Evolutionary conservation across 306 rosid genomes (phyloP).

Genomic region (Gillenia trifoliata): DNA sequence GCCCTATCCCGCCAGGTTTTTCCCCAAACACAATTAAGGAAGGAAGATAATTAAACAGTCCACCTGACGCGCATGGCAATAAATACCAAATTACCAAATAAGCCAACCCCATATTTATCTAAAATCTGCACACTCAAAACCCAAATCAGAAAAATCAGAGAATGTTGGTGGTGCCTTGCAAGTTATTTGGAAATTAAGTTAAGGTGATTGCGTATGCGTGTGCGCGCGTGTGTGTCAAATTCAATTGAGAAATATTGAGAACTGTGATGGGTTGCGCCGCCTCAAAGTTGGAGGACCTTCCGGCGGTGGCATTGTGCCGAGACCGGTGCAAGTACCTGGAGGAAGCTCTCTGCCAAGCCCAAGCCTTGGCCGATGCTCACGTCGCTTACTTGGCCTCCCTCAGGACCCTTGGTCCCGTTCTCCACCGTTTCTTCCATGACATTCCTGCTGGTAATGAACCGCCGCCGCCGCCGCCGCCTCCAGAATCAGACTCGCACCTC

Average conservation of each 20-base stretch:
- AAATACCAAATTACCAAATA: background rate
- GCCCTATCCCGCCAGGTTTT: conserved; percentile 3
- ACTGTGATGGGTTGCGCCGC: conserved; percentile 66
- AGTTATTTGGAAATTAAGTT: background rate
- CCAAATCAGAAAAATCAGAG: background rate
- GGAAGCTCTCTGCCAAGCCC: conserved; percentile 57
- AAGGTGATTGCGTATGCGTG: background rate
- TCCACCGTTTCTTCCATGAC: conserved; percentile 45
- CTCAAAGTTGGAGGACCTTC: conserved; percentile 62
- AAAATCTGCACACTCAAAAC: background rate
- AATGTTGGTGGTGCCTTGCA: background rate
- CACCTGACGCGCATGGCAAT: background rate
- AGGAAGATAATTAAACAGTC: background rate
- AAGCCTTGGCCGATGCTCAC: conserved; percentile 70
- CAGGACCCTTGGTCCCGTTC: conserved; percentile 47
- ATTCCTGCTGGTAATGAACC: background rate
- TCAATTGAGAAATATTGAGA: background rate
- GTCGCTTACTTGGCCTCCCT: conserved; percentile 63
- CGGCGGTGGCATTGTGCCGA: conserved; percentile 76
- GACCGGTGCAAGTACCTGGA: conserved; percentile 75
- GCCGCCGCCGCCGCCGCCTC: background rate
- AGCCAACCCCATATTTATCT: background rate
- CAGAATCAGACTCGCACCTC: conserved; percentile 37
- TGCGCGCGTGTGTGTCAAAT: background rate
- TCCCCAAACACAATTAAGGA: background rate